These are phyloP conservation scores for Batrachochytrium dendrobatidis DNA, from an alignment of 371 early-diverging fungal species.

Conservation along the genomic window DNA sequence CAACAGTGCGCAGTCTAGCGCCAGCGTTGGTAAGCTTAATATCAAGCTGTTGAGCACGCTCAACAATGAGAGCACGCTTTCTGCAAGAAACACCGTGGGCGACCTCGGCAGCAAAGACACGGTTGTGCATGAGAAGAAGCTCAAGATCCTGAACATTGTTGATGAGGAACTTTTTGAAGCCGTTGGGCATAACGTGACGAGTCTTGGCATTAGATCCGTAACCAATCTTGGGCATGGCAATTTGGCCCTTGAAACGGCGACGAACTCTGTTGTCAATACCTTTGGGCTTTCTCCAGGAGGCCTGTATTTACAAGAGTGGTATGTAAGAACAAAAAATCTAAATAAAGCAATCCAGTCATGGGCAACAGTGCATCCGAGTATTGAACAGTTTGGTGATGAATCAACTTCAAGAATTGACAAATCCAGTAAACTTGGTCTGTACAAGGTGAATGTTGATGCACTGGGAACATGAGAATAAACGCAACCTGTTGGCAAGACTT, in stretches of 20 bases:
- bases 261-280: constrained; percentile 99
- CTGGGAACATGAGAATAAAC: too few species aligned
- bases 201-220: constrained; percentile 96
- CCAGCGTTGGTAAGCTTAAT: constrained; percentile 96
- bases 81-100: constrained; percentile 96
- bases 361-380: too few species aligned
- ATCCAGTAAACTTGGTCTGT: too few species aligned
- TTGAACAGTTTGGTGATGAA: too few species aligned
- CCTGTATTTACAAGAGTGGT: too few species aligned
- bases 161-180: constrained; percentile 97
- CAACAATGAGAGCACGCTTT: constrained; percentile 95
- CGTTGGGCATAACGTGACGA: constrained; percentile 94
- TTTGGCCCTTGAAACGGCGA: constrained; percentile 96
- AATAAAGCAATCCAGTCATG: too few species aligned
- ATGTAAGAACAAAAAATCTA: too few species aligned
- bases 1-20: constrained; percentile 84
- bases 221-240: constrained; percentile 99
- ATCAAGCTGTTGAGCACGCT: constrained; percentile 96
- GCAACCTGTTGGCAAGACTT: too few species aligned
- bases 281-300: constrained; percentile 99
- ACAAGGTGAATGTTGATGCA: too few species aligned
- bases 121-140: constrained; percentile 97
- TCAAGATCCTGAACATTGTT: constrained; percentile 94
- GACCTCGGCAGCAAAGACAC: constrained; percentile 98
- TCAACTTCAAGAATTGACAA: too few species aligned